Evolutionary conservation across 2,329 filamentous ascomycete species (phyloP).

Genomic region (Periglandula ipomoeae): DNA sequence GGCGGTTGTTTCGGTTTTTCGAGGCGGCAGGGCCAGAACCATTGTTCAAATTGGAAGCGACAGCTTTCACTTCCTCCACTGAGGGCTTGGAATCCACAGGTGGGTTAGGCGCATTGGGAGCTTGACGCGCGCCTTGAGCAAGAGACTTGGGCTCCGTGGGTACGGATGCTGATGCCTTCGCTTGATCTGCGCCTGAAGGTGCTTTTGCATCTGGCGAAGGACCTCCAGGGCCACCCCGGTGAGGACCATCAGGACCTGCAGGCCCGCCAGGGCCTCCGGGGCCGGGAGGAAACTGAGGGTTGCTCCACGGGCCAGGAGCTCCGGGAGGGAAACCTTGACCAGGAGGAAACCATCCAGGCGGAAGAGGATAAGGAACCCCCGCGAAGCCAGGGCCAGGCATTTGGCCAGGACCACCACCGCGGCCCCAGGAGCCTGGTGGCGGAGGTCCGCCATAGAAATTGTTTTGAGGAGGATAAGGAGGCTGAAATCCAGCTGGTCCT

Average conservation of each 20-base stretch:
- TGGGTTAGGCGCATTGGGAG: conserved; percentile 47
- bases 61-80: conserved; percentile 31
- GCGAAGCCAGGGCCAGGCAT: conserved; percentile 51
- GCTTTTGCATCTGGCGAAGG: conserved; percentile 33
- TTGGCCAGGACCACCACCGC: conserved; percentile 44
- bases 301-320: conserved; percentile 47
- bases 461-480: conserved; percentile 32
- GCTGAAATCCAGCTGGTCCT: conserved; percentile 30
- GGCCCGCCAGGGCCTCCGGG: conserved; percentile 47
- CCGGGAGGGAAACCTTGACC: conserved; percentile 67
- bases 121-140: conserved; percentile 36
- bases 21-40: conserved; percentile 26
- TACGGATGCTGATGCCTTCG: conserved; percentile 36
- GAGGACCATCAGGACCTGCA: conserved; percentile 52
- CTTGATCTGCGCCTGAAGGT: conserved; percentile 38
- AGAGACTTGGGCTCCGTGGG: conserved; percentile 44
- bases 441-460: conserved; percentile 41
- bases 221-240: conserved; percentile 39
- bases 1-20: conserved; percentile 33
- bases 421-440: conserved; percentile 45
- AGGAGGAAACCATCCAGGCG: conserved; percentile 69
- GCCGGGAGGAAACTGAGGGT: conserved; percentile 10
- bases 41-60: conserved; percentile 34
- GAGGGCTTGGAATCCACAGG: conserved; percentile 62
- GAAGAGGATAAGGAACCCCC: conserved; percentile 70